Evolutionary conservation across 208 protist genomes (phyloP).

Genomic region (Wallacemonas collosoma): DNA sequence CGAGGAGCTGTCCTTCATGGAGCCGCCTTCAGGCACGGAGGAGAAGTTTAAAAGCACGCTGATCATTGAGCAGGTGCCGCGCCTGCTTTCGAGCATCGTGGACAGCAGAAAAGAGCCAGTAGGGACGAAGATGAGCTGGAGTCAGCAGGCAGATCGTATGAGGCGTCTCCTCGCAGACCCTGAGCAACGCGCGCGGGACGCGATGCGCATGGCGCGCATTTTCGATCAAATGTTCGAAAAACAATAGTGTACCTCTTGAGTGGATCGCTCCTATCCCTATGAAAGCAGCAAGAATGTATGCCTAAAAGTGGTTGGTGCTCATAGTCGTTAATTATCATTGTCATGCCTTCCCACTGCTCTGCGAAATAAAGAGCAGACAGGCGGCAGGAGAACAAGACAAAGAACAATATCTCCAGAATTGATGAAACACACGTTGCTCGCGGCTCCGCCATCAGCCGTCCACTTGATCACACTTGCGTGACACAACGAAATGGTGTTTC

Average conservation of each 20-base stretch:
- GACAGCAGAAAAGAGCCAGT: conserved; percentile 18
- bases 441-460: no score
- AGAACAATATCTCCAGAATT: no score
- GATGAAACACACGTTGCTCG: no score
- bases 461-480: no score
- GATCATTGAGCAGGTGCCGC: conserved; percentile 88
- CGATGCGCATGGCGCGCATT: conserved; percentile 68
- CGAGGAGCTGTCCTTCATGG: conserved; percentile 89
- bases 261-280: no score
- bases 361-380: no score
- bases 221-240: conserved; percentile 82
- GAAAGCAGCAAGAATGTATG: no score
- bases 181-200: conserved; percentile 52
- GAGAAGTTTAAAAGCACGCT: conserved; percentile 87
- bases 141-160: conserved; percentile 30
- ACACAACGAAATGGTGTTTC: no score
- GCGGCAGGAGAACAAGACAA: no score
- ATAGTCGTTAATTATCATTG: no score
- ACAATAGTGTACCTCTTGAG: background rate
- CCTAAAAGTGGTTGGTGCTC: no score
- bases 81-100: conserved; percentile 72
- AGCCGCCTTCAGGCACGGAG: conserved; percentile 85
- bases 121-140: conserved; percentile 28
- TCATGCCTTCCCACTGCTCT: no score
- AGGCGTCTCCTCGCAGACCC: conserved; percentile 46